phyloP scores from a whole-genome alignment of 805 yeast genomes.

The Wickerhamiella vanderwaltii region DNA sequence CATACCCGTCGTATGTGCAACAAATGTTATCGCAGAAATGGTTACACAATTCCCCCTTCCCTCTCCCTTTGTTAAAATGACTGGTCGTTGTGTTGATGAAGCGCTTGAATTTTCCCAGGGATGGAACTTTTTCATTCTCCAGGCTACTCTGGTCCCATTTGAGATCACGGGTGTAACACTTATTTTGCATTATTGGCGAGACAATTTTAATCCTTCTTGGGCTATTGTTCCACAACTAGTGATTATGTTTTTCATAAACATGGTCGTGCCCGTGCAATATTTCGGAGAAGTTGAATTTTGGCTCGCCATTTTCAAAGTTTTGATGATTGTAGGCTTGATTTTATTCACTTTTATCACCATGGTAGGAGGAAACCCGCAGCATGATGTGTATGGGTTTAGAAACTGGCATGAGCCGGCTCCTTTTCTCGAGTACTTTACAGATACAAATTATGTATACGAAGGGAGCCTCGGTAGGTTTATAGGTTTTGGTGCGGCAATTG shows the following conservation, averaged over 20 bases:
- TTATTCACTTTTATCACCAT: constrained; percentile 66
- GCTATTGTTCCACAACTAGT: constrained; percentile 54
- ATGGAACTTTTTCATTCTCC: constrained; percentile 68
- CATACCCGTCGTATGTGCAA: constrained; percentile 51
- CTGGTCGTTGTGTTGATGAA: constrained; percentile 64
- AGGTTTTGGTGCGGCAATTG: constrained; percentile 58
- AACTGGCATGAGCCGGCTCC: constrained; percentile 45
- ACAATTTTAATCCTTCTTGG: constrained; percentile 60
- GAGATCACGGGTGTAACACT: constrained; percentile 74
- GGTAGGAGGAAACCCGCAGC: constrained; percentile 78
- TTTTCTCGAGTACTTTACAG: constrained; percentile 41
- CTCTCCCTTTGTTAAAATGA: constrained; percentile 64
- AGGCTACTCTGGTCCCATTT: constrained; percentile 68
- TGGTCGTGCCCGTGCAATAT: constrained; percentile 52
- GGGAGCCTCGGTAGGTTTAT: constrained; percentile 55
- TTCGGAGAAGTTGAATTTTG: constrained; percentile 80
- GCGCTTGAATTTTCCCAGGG: constrained; percentile 66
- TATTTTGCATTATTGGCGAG: constrained; percentile 70
- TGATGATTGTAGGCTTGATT: constrained; percentile 63
- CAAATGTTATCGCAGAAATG: constrained; percentile 66
- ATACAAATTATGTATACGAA: constrained; percentile 66
- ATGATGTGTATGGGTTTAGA: constrained; percentile 49
- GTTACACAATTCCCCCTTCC: constrained; percentile 63
- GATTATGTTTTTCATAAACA: constrained; percentile 49
- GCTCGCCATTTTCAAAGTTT: constrained; percentile 59